Evolutionary conservation across 495 filamentous ascomycete species (phyloP).

Genomic region (Neurospora sp.): DNA sequence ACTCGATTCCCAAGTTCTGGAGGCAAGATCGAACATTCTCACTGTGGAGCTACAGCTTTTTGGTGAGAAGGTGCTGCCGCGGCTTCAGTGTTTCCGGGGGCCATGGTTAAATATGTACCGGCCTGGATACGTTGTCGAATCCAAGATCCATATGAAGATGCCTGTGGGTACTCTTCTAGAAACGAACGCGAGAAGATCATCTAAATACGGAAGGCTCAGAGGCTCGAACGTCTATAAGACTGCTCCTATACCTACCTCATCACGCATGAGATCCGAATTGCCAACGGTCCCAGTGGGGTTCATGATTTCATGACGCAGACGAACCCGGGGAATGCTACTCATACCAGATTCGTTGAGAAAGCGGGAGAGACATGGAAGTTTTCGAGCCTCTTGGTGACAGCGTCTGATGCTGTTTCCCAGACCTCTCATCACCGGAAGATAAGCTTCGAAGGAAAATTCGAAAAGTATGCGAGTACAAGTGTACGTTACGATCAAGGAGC

Average conservation of each 20-base stretch:
- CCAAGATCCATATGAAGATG: not conserved
- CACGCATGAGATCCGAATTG: not conserved
- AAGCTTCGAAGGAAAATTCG: not conserved
- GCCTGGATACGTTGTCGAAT: not conserved
- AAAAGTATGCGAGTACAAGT: not conserved
- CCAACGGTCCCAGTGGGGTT: not conserved
- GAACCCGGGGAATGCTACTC: not conserved
- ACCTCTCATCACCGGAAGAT: not conserved
- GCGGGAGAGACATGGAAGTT: not conserved
- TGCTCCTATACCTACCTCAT: not conserved
- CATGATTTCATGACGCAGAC: not conserved
- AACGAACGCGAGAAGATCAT: not conserved
- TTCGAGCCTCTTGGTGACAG: not conserved
- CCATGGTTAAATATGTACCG: not conserved
- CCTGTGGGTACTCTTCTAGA: not conserved
- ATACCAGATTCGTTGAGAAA: not conserved
- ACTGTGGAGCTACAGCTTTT: not conserved
- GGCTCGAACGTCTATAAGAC: not conserved
- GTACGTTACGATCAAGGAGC: not conserved
- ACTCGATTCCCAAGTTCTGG: not conserved
- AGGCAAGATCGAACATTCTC: not conserved
- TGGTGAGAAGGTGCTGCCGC: not conserved
- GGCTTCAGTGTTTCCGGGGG: not conserved
- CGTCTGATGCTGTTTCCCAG: not conserved
- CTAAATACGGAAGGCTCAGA: not conserved